Evolutionary conservation across 768 basidiomycete species (phyloP), one percentile per base, ranked within the genome.

Genomic region (Mycena epipterygia): DNA sequence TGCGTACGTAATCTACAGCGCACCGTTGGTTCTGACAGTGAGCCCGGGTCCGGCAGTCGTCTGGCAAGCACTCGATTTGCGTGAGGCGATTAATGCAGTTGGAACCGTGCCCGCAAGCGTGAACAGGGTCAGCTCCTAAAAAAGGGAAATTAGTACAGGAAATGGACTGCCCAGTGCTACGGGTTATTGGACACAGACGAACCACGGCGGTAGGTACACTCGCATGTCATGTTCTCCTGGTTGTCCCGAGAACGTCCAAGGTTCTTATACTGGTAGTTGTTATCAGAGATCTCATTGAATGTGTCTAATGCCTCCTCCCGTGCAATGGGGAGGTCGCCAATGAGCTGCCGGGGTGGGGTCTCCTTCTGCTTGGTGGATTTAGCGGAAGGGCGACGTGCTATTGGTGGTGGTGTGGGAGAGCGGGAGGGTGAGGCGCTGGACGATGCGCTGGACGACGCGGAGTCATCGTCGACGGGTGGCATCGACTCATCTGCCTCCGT

Each of bases 71-170:
- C 81, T 99, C 98, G 16, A 99, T 95, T 81, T 97, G 97, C 29
- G 98, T 97, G 70, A 99, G 89, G 67, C 96, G 88, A 81, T 99
- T 99, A 84, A 99, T 98, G 80, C 98, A 99, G 83, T 97, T 95
- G 27, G 95, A 95, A 70, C 89, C 85, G 42, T 90, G 89, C 29
- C 96, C 95, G 81, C 98, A 99, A 8, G 95, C 95, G 61, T 81
- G 82, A 49, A 84, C 86, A 70, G 87, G 85, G 79, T 93, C 91
- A 29, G 82, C 77, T 70, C 85, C 94, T 95, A 77, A 70, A 69
- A 70, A 72, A 46, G 30, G 2, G 6, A 14, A 37, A 60, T 70
- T 23, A 67, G 59, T 16, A 32, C 29, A 3, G 37, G 39, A 76
- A 70, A 68, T 78, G 70, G 72, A 72, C 60, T 75, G 13, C 25